phyloP scores from a whole-genome alignment of 345 rosid species.

The Salix purpurea region DNA sequence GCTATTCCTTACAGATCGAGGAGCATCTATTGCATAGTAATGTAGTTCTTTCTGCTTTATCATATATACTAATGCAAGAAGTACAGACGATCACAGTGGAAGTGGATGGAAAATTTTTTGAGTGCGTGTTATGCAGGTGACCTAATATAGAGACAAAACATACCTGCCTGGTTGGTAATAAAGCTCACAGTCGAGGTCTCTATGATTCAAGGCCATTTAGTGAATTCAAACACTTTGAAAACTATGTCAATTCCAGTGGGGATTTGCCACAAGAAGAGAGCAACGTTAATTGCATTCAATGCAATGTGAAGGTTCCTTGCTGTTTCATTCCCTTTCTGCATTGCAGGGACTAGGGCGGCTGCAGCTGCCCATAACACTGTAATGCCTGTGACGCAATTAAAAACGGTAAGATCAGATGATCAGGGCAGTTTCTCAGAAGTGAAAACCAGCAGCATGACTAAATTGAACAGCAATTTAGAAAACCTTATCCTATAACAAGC shows the following conservation, averaged over 20 bases:
- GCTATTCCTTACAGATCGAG: background rate
- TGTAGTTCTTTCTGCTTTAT: background rate
- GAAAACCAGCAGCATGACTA: background rate
- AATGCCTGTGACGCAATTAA: constrained; percentile 40
- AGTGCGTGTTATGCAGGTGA: background rate
- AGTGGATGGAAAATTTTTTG: background rate
- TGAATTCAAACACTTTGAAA: constrained; percentile 73
- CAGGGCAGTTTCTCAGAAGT: background rate
- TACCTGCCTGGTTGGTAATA: background rate
- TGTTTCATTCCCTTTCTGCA: constrained; percentile 82
- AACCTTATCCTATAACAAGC: too few species aligned
- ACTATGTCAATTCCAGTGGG: constrained; percentile 87
- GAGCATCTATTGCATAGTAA: background rate
- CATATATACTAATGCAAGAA: background rate
- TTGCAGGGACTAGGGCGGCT: constrained; percentile 77
- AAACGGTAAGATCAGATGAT: background rate
- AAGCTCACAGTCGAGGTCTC: background rate
- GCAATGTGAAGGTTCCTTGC: constrained; percentile 86
- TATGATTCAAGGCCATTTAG: constrained; percentile 65
- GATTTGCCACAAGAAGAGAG: constrained; percentile 71
- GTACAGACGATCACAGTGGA: background rate
- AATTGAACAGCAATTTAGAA: background rate
- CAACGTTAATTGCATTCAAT: constrained; percentile 60
- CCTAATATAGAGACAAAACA: background rate
- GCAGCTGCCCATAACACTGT: constrained; percentile 83